A percentile compares a stretch with the other conserved stretches of the same genome.
Evolutionary conservation across 176 grass and related monocot species (phyloP).

Genomic region (sorghum (Sorghum bicolor)): Sorghum_bicolor_NCBIv3 NC_012878.2:53315001-53315500

Average conservation of each 20-base stretch:
- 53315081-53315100: background rate
- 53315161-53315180: background rate
- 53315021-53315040: background rate
- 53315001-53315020: background rate
- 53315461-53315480: constrained; percentile 80
- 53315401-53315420: constrained; percentile 34
- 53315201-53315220: constrained; percentile 10
- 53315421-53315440: constrained; percentile 85
- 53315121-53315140: background rate
- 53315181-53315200: background rate
- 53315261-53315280: constrained; percentile 81
- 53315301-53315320: background rate
- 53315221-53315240: constrained; percentile 35
- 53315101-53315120: constrained; percentile 8
- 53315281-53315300: constrained; percentile 54
- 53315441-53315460: constrained; percentile 82
- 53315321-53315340: background rate
- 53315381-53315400: constrained; percentile 15
- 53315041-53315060: background rate
- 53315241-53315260: constrained; percentile 57
- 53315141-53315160: background rate
- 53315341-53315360: constrained; percentile 16
- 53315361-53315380: background rate
- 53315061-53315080: background rate
- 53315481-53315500: background rate